These are phyloP conservation scores for Fonsecaea pugnacius DNA, from an alignment of 2,329 filamentous ascomycete genomes.

Conservation along the genomic window DNA sequence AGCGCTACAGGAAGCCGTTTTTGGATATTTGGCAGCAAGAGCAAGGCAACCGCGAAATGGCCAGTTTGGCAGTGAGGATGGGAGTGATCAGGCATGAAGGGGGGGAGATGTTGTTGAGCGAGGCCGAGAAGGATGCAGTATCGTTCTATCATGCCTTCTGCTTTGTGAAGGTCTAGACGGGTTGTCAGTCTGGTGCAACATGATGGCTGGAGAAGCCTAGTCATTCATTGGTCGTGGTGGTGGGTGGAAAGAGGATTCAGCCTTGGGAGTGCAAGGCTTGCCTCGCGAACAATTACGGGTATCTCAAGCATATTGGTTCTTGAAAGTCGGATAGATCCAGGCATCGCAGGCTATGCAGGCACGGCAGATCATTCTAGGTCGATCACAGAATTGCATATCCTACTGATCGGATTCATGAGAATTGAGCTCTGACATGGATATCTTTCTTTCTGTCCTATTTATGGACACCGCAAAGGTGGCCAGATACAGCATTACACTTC, in stretches of 20 bases:
- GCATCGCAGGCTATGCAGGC: neutral
- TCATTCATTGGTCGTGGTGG: neutral
- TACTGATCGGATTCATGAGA: neutral
- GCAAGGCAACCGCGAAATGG: constrained; percentile 80
- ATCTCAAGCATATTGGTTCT: neutral
- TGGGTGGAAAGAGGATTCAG: neutral
- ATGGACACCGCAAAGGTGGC: too few relatives aligned
- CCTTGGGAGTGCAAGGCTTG: neutral
- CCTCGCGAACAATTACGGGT: neutral
- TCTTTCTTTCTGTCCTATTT: too few relatives aligned
- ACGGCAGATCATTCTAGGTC: neutral
- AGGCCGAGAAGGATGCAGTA: constrained; percentile 88
- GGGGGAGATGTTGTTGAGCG: constrained; percentile 70
- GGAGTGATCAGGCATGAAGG: constrained; percentile 76
- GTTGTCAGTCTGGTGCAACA: neutral
- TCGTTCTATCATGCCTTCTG: constrained; percentile 92
- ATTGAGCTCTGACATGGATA: neutral
- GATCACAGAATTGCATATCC: neutral
- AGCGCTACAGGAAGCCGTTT: constrained; percentile 92
- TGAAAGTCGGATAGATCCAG: neutral
- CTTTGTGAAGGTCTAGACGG: constrained; percentile 85
- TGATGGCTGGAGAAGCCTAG: neutral
- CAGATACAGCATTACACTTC: too few relatives aligned
- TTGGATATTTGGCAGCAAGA: constrained; percentile 89
- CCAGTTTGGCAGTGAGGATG: constrained; percentile 92